Base-by-base conservation (phyloP, 768 basidiomycete species). In the Amanita pseudoporphyria region DNA sequence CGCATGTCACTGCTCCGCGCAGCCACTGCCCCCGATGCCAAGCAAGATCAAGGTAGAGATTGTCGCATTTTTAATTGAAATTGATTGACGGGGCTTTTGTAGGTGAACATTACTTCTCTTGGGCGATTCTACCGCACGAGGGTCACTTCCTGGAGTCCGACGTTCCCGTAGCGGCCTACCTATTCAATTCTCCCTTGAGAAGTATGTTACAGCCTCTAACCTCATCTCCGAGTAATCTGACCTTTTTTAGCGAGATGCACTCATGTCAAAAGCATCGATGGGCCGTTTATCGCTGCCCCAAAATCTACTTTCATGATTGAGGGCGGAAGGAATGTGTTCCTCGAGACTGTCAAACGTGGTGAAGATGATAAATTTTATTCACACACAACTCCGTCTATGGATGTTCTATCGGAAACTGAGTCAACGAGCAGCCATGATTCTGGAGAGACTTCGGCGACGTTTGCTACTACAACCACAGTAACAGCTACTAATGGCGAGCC, bases 261-360 rank as follows among this genome's bases (percentile, higher is more conserved):
- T 50, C 45, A 69, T 16, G 62, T 63, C 18, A 57, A 63, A n/a
- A 64, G 61, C 14, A 53, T 62, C 18, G 60, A 67, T 6, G 60
- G 63, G 1, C 52, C 64, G 0, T 48, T 71, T 1, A n/a, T n/a
- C n/a, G n/a, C n/a, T 1, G 53, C 59, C 16, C 53, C 69, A 13
- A 67, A 67, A 42, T 64, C 75, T 0, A 83, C 83, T 0, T 88
- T 97, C 69, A 64, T 60, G 7, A 55, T 96, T 26, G 67, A 76
- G 12, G 84, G 84, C 9, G 85, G 84, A 1, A 71, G 73, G 2
- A 95, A 95, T 58, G 79, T 99, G 21, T 72, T 93, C 66, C 72
- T 98, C 2, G 95, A 98, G 64, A 98, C 96, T 7, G 71, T 97
- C 65, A 99, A 99, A 64, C 85, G 94, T 21, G 92, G 90, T 6